Evolutionary conservation across 1,284 basidiomycete genomes (phyloP).

Genomic region (Puccinia novopanici): DNA sequence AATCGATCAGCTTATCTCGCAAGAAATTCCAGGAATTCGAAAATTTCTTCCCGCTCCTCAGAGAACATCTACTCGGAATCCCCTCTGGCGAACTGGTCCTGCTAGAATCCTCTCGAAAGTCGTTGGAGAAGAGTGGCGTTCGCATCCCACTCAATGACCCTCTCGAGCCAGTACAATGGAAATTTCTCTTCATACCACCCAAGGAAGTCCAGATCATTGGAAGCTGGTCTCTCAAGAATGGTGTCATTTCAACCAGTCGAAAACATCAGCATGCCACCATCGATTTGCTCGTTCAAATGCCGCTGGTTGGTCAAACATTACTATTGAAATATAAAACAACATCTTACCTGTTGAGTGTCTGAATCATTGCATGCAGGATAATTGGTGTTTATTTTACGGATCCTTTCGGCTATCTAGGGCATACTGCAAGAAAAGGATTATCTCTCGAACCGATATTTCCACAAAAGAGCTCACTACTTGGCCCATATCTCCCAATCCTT

Average conservation of each 20-base stretch:
- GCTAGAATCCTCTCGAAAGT: constrained; percentile 44
- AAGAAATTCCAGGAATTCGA: constrained; percentile 27
- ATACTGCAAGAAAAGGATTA: constrained; percentile 96
- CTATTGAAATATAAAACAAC: background rate
- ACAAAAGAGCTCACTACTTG: constrained; percentile 89
- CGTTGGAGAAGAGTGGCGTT: constrained; percentile 53
- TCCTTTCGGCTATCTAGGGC: constrained; percentile 60
- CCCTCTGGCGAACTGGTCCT: constrained; percentile 28
- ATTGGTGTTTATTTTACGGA: background rate
- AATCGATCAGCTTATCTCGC: constrained; percentile 11
- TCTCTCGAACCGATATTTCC: constrained; percentile 83
- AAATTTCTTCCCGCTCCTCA: constrained; percentile 14
- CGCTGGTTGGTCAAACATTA: constrained; percentile 19
- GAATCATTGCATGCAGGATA: background rate
- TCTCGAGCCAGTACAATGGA: constrained; percentile 56
- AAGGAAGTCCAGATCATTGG: constrained; percentile 57
- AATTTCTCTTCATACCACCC: constrained; percentile 57
- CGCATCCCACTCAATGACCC: constrained; percentile 57
- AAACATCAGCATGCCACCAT: constrained; percentile 57
- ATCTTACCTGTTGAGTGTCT: background rate
- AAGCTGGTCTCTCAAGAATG: constrained; percentile 58
- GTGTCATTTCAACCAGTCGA: constrained; percentile 54
- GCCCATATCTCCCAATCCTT: constrained; percentile 75
- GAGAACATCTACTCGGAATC: constrained; percentile 30
- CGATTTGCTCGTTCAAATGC: constrained; percentile 54